Conservation (phyloP, 2,329 filamentous ascomycete species). For the Phoma sp. region DNA sequence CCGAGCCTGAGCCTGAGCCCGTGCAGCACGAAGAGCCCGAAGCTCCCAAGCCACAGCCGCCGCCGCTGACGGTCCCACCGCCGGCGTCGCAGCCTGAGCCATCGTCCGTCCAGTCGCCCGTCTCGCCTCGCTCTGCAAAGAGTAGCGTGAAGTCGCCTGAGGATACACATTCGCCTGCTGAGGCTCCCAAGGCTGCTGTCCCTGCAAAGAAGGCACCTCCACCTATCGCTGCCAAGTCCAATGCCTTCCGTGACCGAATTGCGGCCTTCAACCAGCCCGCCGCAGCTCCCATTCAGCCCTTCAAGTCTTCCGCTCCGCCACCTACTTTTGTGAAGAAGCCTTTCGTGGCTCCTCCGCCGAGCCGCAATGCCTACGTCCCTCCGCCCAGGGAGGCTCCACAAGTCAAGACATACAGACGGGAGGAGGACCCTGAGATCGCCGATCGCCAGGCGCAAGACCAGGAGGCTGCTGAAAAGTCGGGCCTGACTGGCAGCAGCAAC, state of each 20-base stretch:
- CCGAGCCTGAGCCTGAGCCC: conserved; percentile 29
- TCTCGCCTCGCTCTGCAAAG: conserved; percentile 35
- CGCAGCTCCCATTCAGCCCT: conserved; percentile 85
- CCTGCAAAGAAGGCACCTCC: conserved; percentile 66
- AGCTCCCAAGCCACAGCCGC: conserved; percentile 47
- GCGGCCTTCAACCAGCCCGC: conserved; percentile 94
- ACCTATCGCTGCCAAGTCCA: conserved; percentile 75
- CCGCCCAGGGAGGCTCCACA: conserved; percentile 75
- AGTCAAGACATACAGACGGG: conserved; percentile 79
- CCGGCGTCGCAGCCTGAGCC: conserved; percentile 31
- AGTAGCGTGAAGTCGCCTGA: conserved; percentile 32
- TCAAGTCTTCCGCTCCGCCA: conserved; percentile 70
- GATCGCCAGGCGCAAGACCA: conserved; percentile 69
- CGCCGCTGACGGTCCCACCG: conserved; percentile 41
- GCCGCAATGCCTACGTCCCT: conserved; percentile 87
- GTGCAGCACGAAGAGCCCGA: conserved; percentile 35
- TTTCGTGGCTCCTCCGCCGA: conserved; percentile 93
- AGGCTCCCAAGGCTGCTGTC: conserved; percentile 49
- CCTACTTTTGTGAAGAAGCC: conserved; percentile 90
- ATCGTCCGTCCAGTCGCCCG: conserved; percentile 29
- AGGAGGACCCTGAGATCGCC: conserved; percentile 75
- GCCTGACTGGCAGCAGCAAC: conserved; percentile 56
- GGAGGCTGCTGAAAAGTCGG: conserved; percentile 72
- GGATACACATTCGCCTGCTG: conserved; percentile 32
- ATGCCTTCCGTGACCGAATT: conserved; percentile 92